Evolutionary conservation across 441 rosid species (phyloP).

Genomic region (Lagerstroemia fauriei): DNA sequence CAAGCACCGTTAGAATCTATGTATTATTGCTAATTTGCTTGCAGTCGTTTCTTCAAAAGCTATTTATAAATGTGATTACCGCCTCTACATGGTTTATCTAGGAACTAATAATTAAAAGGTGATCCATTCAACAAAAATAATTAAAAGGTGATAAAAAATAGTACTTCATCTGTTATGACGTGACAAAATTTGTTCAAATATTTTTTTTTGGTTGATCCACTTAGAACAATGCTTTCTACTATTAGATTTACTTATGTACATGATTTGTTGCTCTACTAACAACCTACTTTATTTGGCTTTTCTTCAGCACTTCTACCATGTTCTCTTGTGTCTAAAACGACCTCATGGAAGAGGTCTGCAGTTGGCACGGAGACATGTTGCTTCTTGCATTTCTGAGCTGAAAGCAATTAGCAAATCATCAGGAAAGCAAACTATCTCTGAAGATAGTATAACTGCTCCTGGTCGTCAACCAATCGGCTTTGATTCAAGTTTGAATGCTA

Average conservation of each 20-base stretch:
- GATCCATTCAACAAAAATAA: too few relatives aligned
- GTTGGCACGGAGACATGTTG: conserved; percentile 86
- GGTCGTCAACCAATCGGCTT: conserved; percentile 79
- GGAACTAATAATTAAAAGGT: not conserved
- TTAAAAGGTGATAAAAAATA: not conserved
- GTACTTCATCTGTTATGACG: not conserved
- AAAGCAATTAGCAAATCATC: conserved; percentile 55
- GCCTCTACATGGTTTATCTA: not conserved
- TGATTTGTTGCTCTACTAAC: conserved; percentile 22
- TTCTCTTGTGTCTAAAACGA: conserved; percentile 75
- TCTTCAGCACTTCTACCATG: conserved; percentile 85
- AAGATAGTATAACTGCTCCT: conserved; percentile 83
- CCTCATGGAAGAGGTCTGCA: conserved; percentile 95
- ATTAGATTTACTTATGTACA: not conserved
- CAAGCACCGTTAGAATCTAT: not conserved
- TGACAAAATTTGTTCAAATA: not conserved
- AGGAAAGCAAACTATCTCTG: conserved; percentile 48
- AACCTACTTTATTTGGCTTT: conserved; percentile 29
- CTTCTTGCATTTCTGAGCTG: conserved; percentile 74
- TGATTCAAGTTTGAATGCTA: conserved; percentile 78
- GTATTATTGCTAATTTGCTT: not conserved
- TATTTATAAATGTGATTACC: not conserved
- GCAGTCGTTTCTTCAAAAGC: not conserved
- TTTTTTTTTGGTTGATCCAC: not conserved
- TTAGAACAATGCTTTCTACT: not conserved